phyloP scores from a whole-genome alignment of 2,329 filamentous ascomycete species.

The Fusarium avenaceum region DNA sequence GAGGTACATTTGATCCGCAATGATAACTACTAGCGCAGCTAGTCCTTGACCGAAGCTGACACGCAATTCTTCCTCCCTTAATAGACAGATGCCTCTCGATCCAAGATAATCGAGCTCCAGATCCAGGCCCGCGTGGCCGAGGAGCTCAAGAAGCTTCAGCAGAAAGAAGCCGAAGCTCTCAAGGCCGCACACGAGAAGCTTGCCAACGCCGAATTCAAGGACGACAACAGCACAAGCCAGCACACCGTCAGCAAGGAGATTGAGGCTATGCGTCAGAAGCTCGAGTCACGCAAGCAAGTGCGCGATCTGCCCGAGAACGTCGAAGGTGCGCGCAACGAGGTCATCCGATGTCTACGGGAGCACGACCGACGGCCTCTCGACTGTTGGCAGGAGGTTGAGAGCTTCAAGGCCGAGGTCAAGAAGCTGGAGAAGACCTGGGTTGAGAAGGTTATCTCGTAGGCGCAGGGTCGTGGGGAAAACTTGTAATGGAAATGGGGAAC shows the following conservation, averaged over 20 bases:
- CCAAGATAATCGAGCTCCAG: conserved; percentile 85
- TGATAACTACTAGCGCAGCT: not conserved
- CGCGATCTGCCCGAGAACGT: conserved; percentile 78
- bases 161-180: conserved; percentile 77
- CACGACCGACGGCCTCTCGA: conserved; percentile 91
- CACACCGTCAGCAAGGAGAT: conserved; percentile 71
- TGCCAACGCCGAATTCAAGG: conserved; percentile 59
- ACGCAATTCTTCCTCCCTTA: not conserved
- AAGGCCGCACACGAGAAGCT: conserved; percentile 76
- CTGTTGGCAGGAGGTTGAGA: conserved; percentile 94
- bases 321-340: conserved; percentile 79
- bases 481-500: conserved; percentile 15
- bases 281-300: conserved; percentile 74
- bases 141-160: conserved; percentile 85
- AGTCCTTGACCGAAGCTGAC: conserved; percentile 30
- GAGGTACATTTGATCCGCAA: conserved; percentile 72
- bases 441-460: conserved; percentile 76
- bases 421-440: conserved; percentile 90
- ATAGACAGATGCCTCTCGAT: conserved; percentile 89
- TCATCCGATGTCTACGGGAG: conserved; percentile 83
- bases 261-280: conserved; percentile 68
- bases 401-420: conserved; percentile 90
- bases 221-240: conserved; percentile 53
- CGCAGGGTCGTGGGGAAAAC: not conserved
- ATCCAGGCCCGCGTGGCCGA: conserved; percentile 88